These are phyloP conservation scores for Trypanosomatidae sp. DNA, from an alignment of 208 protist species.

Conservation along the genomic window DNA sequence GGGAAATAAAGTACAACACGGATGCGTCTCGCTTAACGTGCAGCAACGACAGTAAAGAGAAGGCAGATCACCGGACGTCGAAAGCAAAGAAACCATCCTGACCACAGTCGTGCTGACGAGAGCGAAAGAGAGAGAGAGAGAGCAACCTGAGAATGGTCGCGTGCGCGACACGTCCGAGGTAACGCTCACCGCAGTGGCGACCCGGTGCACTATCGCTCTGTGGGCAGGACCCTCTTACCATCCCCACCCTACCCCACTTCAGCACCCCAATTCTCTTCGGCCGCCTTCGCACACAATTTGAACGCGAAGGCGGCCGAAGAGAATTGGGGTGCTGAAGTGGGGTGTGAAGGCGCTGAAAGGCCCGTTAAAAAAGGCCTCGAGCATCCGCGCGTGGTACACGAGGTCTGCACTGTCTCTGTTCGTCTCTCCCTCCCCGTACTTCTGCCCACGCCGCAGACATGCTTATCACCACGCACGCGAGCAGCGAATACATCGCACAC, in stretches of 20 bases:
- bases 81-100: neutral
- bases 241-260: neutral
- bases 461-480: neutral
- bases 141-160: neutral
- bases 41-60: neutral
- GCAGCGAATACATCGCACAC: neutral
- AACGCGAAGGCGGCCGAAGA: neutral
- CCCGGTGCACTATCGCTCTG: neutral
- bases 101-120: neutral
- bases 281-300: neutral
- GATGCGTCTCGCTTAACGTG: neutral
- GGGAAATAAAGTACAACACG: neutral
- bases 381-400: neutral
- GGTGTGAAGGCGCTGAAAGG: neutral
- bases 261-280: neutral
- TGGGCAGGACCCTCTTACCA: neutral
- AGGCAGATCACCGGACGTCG: neutral
- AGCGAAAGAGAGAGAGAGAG: neutral
- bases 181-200: neutral
- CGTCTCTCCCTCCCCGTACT: neutral
- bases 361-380: neutral
- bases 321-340: neutral
- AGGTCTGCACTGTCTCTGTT: neutral
- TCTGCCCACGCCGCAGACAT: neutral
- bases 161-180: neutral